Percentiles rank a stretch among this genome's conserved stretches.
Evolutionary conservation across 352 stramenopile genomes (phyloP).

Genomic region (Blastocystis sp.): DNA sequence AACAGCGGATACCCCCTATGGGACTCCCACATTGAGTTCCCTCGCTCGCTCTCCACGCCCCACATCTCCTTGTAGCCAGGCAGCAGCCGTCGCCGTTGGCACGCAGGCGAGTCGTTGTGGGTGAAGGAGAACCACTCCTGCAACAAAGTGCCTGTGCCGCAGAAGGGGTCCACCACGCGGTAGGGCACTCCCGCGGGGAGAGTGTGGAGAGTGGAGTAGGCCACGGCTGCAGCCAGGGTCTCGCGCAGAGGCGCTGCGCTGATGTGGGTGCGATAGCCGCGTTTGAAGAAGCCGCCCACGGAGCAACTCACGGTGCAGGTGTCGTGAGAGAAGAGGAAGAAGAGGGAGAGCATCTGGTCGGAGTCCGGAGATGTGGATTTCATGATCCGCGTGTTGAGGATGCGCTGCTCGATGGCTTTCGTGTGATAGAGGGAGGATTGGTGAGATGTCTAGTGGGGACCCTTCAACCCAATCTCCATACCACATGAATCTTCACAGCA

Average conservation of each 20-base stretch:
- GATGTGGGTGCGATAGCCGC: constrained; percentile 24
- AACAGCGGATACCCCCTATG: neutral
- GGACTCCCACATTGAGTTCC: neutral
- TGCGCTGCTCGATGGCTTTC: constrained; percentile 37
- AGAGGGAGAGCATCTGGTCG: neutral
- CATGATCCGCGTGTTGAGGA: neutral
- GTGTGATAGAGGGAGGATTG: constrained; percentile 38
- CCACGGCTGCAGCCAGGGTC: constrained; percentile 10
- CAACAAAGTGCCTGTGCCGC: constrained; percentile 31
- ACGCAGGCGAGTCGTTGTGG: neutral
- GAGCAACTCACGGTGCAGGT: constrained; percentile 23
- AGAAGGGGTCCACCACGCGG: constrained; percentile 34
- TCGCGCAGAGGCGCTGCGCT: constrained; percentile 16
- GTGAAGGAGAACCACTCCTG: constrained; percentile 20
- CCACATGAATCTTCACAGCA: too few relatives aligned
- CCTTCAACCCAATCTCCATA: too few relatives aligned
- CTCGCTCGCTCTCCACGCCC: too few relatives aligned
- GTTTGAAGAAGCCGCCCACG: constrained; percentile 42
- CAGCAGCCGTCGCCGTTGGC: constrained; percentile 24
- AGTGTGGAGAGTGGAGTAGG: neutral
- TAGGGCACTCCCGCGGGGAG: neutral
- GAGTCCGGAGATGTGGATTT: neutral
- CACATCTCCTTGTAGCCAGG: constrained; percentile 10
- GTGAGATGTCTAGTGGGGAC: constrained; percentile 30
- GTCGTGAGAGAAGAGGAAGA: constrained; percentile 28